Evolutionary conservation across 257 asterid genomes (phyloP), one percentile per base, ranked within the genome.

Genomic region (Jacaranda mimosifolia): DNA sequence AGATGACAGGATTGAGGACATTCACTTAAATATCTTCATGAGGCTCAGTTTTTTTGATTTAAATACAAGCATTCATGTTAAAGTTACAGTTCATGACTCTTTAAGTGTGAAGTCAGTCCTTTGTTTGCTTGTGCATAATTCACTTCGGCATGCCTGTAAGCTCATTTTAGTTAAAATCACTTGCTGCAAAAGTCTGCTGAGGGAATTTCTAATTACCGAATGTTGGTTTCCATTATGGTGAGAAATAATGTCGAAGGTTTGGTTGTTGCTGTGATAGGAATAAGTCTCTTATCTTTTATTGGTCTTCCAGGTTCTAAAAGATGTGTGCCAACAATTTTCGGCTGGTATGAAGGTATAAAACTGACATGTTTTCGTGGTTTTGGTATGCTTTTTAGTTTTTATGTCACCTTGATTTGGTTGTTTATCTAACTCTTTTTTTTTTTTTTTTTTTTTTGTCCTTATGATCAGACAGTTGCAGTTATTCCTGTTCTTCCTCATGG

Each of bases 401-500:
- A 35, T 43, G 42, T 65, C 6, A 8, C 45, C 19, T 40, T 57
- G 49, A 18, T 63, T 55, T 70, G 58, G 51, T 59, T 57, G 26
- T 76, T 71, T 18, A 46, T 15, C 35, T 77, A 5, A 39, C 39
- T 13, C 9, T 64, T 45, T 52, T 63, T 76, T 66, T 63, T 60
- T 58, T 77, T 13, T 7, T 64, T 45, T 52, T 63, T 76, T 66
- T 63, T 60, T 58, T 77, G 66, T 60, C 48, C 40, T 49, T 58
- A 36, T 66, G 62, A 52, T 82, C 89, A 95, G 99, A 93, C 99
- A 7, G 73, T 95, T 82, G 96, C 90, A 39, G 94, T 90, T 57
- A 79, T 95, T 74, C 99, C 98, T 18, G 94, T 93, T 73, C 90
- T 93, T 77, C 98, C 99, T 40, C 97, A 91, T 66, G 99, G 99